Evolutionary conservation across 331 rosid genomes (phyloP), one percentile per base, ranked within the genome.

Genomic region (Pyrus hybrid): DNA sequence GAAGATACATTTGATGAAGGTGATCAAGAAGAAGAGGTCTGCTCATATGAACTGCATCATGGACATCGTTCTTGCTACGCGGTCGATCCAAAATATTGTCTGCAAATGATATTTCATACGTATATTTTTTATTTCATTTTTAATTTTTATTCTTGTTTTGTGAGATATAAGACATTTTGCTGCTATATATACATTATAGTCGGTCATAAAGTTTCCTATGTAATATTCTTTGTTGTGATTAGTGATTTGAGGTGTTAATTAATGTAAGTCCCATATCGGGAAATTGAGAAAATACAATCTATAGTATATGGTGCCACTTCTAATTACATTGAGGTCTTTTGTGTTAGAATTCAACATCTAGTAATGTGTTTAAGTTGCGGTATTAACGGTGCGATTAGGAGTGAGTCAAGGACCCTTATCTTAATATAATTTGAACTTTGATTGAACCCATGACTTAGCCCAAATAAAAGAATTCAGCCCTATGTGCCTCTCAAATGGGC

Each of bases 11-110:
- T 21, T 83, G 26, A 9, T 83, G 54, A 79, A 72, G 78, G 29
- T 79, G 13, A 64, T 83, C 72, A 75, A 75, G 78, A 83, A 75
- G 75, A 71, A 71, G 68, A 83, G 72, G 77, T 57, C 67, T 71
- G 72, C 86, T 21, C 66, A 23, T 22, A 61, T 83, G 68, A 61
- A 79, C 61, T 83, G 86, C 68, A 70, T 65, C 67, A 47, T 83
- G 81, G 75, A 75, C 21, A 43, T 83, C 72, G 22, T 56, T 21
- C 45, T 83, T 13, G 54, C 78, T 13, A 25, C 75, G 5, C 32
- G 18, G 30, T 28, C 72, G 16, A 35, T 83, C 28, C 77, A 66
- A 51, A 80, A 76, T 72, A n/a, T 83, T 30, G 70, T 16, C 20
- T 83, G 86, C 79, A 32, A 33, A 8, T 83, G 76, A 76, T 35